A percentile compares a stretch with the other conserved stretches of the same genome.
Evolutionary conservation across 1,284 basidiomycete species (phyloP).

Genomic region (Naganishia liquefaciens): DNA sequence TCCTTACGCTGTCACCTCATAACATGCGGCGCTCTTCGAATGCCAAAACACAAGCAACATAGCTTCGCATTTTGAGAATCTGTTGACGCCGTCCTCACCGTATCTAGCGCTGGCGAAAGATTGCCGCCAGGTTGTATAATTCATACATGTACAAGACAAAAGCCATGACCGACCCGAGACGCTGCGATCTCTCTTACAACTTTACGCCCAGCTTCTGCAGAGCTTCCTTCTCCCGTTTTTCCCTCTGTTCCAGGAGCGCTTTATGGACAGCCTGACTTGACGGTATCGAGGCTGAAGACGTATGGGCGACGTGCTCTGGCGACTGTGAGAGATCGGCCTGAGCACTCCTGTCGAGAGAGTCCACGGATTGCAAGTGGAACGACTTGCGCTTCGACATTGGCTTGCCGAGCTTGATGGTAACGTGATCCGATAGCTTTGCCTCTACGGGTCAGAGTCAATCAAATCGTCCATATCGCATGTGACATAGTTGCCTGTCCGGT

Average conservation of each 20-base stretch:
- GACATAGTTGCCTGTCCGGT: not conserved
- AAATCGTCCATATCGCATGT: not conserved
- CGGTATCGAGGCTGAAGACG: conserved; percentile 15
- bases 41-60: too few species aligned
- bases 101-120: too few species aligned
- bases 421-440: conserved; percentile 43
- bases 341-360: conserved; percentile 12
- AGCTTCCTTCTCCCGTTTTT: conserved; percentile 27
- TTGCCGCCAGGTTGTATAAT: conserved; percentile 7
- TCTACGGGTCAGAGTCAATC: conserved; percentile 34
- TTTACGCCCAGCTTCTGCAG: conserved; percentile 25
- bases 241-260: conserved; percentile 22
- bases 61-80: too few species aligned
- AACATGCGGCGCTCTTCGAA: too few species aligned
- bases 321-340: conserved; percentile 17
- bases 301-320: conserved; percentile 18
- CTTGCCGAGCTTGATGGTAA: conserved; percentile 45
- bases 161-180: not conserved
- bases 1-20: too few species aligned
- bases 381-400: conserved; percentile 43
- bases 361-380: conserved; percentile 36
- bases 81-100: too few species aligned
- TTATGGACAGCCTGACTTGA: conserved; percentile 15
- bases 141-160: conserved; percentile 15
- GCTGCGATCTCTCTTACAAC: not conserved